Conservation (phyloP, 73 alveolate species). For the Breviolum minutum region DNA sequence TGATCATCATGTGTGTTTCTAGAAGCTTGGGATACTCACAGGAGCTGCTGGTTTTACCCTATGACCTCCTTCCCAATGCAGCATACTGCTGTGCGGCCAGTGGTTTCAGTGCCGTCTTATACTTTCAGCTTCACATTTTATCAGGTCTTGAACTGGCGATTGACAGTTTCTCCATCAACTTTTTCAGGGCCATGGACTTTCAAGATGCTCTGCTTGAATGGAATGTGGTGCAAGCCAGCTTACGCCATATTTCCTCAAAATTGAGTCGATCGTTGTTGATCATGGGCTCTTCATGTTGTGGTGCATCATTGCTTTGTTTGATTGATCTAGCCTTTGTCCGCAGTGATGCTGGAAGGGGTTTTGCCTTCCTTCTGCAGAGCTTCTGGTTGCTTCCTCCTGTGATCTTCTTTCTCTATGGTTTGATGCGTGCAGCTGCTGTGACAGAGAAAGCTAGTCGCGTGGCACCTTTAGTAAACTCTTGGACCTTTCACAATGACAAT, state of each 20-base stretch:
- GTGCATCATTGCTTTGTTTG: not conserved
- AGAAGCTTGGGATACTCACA: not conserved
- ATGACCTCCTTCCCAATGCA: not conserved
- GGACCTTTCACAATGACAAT: not conserved
- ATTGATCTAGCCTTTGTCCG: not conserved
- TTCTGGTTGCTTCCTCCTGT: conserved; percentile 9
- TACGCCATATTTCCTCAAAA: not conserved
- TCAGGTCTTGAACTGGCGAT: conserved; percentile 11
- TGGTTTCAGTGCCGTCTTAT: not conserved
- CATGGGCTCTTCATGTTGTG: not conserved
- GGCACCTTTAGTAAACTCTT: not conserved
- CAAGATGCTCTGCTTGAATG: not conserved
- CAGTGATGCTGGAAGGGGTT: not conserved
- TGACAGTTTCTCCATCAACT: conserved; percentile 36
- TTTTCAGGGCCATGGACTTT: not conserved
- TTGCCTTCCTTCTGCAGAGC: not conserved
- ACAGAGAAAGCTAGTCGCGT: conserved; percentile 23
- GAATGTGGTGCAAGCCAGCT: conserved; percentile 1
- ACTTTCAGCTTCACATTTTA: conserved; percentile 5
- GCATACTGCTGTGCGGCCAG: conserved; percentile 5
- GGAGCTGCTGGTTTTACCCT: not conserved
- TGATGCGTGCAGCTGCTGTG: conserved; percentile 18
- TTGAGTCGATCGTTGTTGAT: not conserved
- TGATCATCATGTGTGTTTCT: not conserved
- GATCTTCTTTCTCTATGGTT: not conserved